phyloP scores from a whole-genome alignment of 2,329 filamentous ascomycete species.

The Xylaria sp. region DNA sequence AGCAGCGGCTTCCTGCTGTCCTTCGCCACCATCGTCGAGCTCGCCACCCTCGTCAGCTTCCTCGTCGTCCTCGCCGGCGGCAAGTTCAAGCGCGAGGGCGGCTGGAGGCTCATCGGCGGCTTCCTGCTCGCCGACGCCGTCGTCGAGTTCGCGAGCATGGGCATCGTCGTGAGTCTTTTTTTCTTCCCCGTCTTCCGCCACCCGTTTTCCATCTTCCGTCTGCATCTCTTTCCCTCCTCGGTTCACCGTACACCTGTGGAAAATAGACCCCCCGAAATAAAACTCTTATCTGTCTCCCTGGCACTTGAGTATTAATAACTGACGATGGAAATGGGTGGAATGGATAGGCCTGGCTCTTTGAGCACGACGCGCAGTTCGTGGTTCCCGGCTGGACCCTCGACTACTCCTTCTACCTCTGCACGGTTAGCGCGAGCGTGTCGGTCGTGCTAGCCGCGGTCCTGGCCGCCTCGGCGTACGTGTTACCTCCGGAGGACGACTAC shows the following conservation, averaged over 20 bases:
- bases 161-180: conserved; percentile 76
- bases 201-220: too few species aligned
- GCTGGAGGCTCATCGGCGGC: conserved; percentile 80
- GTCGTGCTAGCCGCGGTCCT: conserved; percentile 68
- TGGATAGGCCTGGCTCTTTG: conserved; percentile 79
- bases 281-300: too few species aligned
- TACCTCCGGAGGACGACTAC: conserved; percentile 87
- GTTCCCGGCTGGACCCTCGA: conserved; percentile 83
- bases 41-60: conserved; percentile 83
- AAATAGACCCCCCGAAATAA: neutral
- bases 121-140: conserved; percentile 72
- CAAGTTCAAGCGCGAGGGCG: conserved; percentile 79
- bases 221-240: neutral
- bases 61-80: conserved; percentile 80
- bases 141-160: conserved; percentile 81
- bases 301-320: neutral
- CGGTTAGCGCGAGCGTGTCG: conserved; percentile 64
- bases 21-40: conserved; percentile 82
- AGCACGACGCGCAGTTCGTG: conserved; percentile 85
- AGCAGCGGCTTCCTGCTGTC: conserved; percentile 88
- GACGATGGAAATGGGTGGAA: neutral
- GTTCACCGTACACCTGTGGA: neutral
- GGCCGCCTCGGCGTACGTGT: conserved; percentile 71
- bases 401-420: conserved; percentile 78
- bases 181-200: neutral